These are phyloP conservation scores for Xylaria sp. DNA, from an alignment of 2,329 filamentous ascomycete genomes.

Conservation along the genomic window DNA sequence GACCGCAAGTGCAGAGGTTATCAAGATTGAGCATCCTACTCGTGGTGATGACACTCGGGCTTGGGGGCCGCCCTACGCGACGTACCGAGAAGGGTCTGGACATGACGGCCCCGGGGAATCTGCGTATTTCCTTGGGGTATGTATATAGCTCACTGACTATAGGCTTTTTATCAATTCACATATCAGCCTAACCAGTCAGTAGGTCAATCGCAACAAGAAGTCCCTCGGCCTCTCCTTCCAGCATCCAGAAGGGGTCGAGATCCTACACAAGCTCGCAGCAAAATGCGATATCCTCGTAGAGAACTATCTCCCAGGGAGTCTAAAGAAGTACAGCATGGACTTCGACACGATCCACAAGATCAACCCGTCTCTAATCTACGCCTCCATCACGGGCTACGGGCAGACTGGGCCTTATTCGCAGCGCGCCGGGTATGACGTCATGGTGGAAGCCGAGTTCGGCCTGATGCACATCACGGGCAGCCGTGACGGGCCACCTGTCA, in stretches of 20 bases:
- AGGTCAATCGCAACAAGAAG: constrained; percentile 98
- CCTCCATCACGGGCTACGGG: constrained; percentile 96
- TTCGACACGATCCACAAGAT: constrained; percentile 82
- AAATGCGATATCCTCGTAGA: constrained; percentile 94
- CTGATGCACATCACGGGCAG: constrained; percentile 98
- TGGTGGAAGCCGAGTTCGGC: constrained; percentile 98
- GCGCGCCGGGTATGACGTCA: constrained; percentile 96
- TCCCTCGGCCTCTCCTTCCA: constrained; percentile 93
- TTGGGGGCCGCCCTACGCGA: constrained; percentile 95
- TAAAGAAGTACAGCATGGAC: constrained; percentile 92
- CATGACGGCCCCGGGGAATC: constrained; percentile 84
- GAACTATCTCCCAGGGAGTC: constrained; percentile 90
- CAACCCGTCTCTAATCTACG: constrained; percentile 90
- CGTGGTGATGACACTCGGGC: constrained; percentile 93
- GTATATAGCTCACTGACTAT: constrained; percentile 41
- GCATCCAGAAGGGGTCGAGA: constrained; percentile 82
- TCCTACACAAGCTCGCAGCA: constrained; percentile 84
- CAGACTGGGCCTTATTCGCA: constrained; percentile 91
- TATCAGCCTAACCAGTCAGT: constrained; percentile 29
- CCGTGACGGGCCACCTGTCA: constrained; percentile 89
- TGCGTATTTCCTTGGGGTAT: constrained; percentile 91
- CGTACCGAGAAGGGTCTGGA: constrained; percentile 71
- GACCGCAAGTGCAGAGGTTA: constrained; percentile 82
- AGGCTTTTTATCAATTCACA: neutral
- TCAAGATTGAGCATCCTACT: constrained; percentile 95